Percentiles rank a stretch among this genome's conserved stretches.
Evolutionary conservation across 176 grass and related monocot genomes (phyloP).

Genomic region (Juncus effusus): DNA sequence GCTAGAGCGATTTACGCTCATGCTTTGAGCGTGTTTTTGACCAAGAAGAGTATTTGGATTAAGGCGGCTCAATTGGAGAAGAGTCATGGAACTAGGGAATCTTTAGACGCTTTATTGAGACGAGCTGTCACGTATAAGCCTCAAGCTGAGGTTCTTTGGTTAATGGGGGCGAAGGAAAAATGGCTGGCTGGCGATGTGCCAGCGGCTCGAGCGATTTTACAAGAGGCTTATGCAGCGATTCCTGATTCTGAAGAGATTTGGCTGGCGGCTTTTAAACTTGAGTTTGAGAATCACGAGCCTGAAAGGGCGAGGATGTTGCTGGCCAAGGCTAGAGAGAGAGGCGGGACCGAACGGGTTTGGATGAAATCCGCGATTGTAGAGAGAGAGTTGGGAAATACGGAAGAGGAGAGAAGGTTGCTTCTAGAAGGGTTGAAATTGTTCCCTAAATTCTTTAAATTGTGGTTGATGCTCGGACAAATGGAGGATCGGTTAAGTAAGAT

Average conservation of each 20-base stretch:
- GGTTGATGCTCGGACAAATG: constrained; percentile 97
- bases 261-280: constrained; percentile 93
- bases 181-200: constrained; percentile 90
- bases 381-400: constrained; percentile 67
- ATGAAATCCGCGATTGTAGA: constrained; percentile 94
- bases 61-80: constrained; percentile 96
- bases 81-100: constrained; percentile 81
- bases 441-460: constrained; percentile 80
- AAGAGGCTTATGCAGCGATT: constrained; percentile 89
- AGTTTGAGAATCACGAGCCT: constrained; percentile 94
- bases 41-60: constrained; percentile 87
- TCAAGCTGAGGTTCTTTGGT: constrained; percentile 86
- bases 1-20: constrained; percentile 89
- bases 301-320: constrained; percentile 94
- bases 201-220: constrained; percentile 79
- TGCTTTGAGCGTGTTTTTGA: constrained; percentile 69
- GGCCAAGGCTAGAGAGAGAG: constrained; percentile 83
- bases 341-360: constrained; percentile 94
- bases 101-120: constrained; percentile 78
- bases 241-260: constrained; percentile 95
- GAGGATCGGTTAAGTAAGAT: constrained; percentile 61
- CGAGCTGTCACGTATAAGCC: constrained; percentile 84
- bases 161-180: constrained; percentile 96
- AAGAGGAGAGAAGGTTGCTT: constrained; percentile 71
- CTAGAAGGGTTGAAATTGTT: constrained; percentile 85